Percentiles rank a stretch among this genome's conserved stretches.
phyloP scores from a whole-genome alignment of 2,329 filamentous ascomycete genomes.

The Colletotrichum nymphaeae region DNA sequence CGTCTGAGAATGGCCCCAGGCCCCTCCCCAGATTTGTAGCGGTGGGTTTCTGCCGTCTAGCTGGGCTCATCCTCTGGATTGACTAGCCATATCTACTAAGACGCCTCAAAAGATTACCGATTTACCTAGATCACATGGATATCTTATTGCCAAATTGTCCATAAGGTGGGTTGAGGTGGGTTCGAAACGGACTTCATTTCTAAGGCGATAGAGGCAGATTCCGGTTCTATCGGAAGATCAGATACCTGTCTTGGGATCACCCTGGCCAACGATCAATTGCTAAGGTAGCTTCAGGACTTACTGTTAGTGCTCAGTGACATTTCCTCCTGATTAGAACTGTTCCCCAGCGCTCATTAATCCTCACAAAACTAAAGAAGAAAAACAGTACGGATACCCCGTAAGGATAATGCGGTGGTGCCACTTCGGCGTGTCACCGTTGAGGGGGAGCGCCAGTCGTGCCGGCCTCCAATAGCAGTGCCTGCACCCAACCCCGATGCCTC shows the following conservation, averaged over 20 bases:
- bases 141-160: neutral
- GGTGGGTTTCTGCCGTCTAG: neutral
- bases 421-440: neutral
- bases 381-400: neutral
- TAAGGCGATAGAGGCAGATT: neutral
- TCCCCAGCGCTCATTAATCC: neutral
- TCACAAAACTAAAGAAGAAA: neutral
- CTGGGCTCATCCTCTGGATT: no score
- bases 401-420: slow-evolving; percentile 19
- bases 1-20: slow-evolving; percentile 19
- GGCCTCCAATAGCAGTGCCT: slow-evolving; percentile 17
- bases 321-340: neutral
- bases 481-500: slow-evolving; percentile 23
- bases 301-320: neutral
- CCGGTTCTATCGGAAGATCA: neutral
- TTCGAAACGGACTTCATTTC: neutral
- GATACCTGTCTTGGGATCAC: neutral
- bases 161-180: neutral
- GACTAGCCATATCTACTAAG: no score
- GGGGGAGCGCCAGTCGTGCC: slow-evolving; percentile 13
- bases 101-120: no score
- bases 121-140: no score
- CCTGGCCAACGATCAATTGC: no score
- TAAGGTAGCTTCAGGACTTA: no score
- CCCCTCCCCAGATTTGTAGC: neutral